Evolutionary conservation across 176 grass and related monocot genomes (phyloP).

Genomic region (Zoysia japonica): DNA sequence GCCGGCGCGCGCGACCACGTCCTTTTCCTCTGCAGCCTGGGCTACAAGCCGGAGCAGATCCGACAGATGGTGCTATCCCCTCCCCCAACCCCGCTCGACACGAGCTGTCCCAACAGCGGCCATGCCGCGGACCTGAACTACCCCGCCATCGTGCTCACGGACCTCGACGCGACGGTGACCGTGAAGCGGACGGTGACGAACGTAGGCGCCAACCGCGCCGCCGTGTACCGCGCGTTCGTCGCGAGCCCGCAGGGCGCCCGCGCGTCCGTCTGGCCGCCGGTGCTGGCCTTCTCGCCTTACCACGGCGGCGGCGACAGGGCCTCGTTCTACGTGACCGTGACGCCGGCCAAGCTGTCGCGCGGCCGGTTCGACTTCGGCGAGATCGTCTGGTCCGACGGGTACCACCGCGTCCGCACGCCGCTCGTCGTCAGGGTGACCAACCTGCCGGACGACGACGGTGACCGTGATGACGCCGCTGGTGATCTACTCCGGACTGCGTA

Average conservation of each 20-base stretch:
- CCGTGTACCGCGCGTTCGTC: conserved; percentile 49
- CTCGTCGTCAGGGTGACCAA: conserved; percentile 77
- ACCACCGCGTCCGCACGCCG: conserved; percentile 78
- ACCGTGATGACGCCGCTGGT: background rate
- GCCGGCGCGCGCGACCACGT: background rate
- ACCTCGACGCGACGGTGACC: conserved; percentile 48
- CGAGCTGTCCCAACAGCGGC: conserved; percentile 39
- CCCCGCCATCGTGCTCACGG: conserved; percentile 62
- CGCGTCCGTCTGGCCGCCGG: conserved; percentile 58
- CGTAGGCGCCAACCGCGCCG: conserved; percentile 52
- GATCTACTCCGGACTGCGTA: background rate
- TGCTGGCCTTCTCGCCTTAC: conserved; percentile 47
- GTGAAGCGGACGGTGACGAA: conserved; percentile 76
- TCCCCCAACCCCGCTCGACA: conserved; percentile 43
- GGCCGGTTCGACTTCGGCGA: conserved; percentile 79
- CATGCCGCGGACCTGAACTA: conserved; percentile 65
- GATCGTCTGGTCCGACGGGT: conserved; percentile 82
- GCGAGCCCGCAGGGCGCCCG: conserved; percentile 55
- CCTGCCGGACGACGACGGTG: conserved; percentile 37
- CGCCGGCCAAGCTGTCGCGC: conserved; percentile 60
- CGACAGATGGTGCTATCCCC: background rate
- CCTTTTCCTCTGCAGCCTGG: too few relatives aligned
- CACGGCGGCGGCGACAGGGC: conserved; percentile 30
- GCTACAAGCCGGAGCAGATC: too few relatives aligned
- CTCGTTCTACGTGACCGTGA: conserved; percentile 68